Percentiles rank a stretch among this genome's conserved stretches.
phyloP scores from a whole-genome alignment of 139 green algal species.

The Picocystis salinarum region DNA sequence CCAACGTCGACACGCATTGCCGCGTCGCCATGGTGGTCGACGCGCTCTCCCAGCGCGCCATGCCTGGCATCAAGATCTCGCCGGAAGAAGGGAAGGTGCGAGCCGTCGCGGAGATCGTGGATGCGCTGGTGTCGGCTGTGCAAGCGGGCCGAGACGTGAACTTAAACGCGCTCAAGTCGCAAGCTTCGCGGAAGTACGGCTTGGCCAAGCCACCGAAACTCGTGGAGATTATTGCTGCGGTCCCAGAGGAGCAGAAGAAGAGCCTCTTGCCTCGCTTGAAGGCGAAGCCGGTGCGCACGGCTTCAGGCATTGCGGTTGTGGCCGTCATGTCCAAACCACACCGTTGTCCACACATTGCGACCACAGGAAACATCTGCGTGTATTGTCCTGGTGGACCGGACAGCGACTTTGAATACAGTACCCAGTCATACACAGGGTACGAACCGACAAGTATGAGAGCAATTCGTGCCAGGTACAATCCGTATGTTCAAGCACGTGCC shows the following conservation, averaged over 20 bases:
- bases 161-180: conserved; percentile 52
- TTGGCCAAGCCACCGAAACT: conserved; percentile 64
- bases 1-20: too few relatives aligned
- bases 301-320: conserved; percentile 91
- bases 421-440: conserved; percentile 58
- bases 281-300: conserved; percentile 64
- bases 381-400: conserved; percentile 95
- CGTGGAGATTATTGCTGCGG: conserved; percentile 90
- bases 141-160: conserved; percentile 52
- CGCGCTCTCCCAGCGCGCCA: too few relatives aligned
- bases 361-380: conserved; percentile 95
- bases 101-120: conserved; percentile 62
- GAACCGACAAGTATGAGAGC: conserved; percentile 94
- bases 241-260: conserved; percentile 73
- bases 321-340: conserved; percentile 98
- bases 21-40: too few relatives aligned
- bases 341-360: conserved; percentile 96
- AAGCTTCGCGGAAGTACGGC: conserved; percentile 24
- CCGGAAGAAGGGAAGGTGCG: conserved; percentile 12
- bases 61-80: conserved; percentile 8
- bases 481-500: conserved; percentile 68
- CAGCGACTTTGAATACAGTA: too few relatives aligned
- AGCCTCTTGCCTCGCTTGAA: conserved; percentile 57
- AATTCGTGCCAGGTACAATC: conserved; percentile 86
- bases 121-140: conserved; percentile 37